These are phyloP conservation scores for Talaromyces sp. DNA, from an alignment of 2,329 filamentous ascomycete genomes.

Conservation along the genomic window DNA sequence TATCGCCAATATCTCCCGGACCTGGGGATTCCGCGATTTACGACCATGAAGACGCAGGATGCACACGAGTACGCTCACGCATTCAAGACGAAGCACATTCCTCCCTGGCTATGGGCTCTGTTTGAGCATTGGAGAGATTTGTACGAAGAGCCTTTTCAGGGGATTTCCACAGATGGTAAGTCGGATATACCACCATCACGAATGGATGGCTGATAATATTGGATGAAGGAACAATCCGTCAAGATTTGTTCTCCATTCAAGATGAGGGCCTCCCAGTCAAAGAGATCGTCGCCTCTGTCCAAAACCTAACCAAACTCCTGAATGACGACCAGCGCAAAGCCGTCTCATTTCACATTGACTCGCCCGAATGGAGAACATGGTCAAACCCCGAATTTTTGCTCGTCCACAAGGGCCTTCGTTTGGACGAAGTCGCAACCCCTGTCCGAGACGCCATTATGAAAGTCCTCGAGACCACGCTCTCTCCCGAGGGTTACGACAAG, in stretches of 20 bases:
- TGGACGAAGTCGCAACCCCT: conserved; percentile 56
- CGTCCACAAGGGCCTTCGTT: conserved; percentile 63
- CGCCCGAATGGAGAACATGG: conserved; percentile 67
- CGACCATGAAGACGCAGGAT: conserved; percentile 59
- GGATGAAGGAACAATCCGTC: conserved; percentile 2
- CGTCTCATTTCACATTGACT: conserved; percentile 61
- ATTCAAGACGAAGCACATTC: conserved; percentile 57
- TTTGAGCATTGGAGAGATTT: conserved; percentile 58
- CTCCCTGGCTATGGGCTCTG: conserved; percentile 64
- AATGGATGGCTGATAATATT: neutral
- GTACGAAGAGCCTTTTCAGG: conserved; percentile 63
- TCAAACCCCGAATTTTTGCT: conserved; percentile 71
- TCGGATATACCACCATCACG: neutral
- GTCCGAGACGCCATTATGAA: conserved; percentile 51
- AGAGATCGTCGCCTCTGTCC: conserved; percentile 52
- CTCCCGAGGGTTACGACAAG: conserved; percentile 67
- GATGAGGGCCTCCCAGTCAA: conserved; percentile 62
- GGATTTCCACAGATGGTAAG: conserved; percentile 63
- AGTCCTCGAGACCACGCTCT: conserved; percentile 58
- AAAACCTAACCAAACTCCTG: conserved; percentile 47
- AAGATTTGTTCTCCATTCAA: conserved; percentile 53
- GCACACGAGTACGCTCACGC: conserved; percentile 59
- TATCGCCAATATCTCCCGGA: conserved; percentile 63
- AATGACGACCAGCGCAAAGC: conserved; percentile 48
- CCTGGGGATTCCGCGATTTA: conserved; percentile 59